Evolutionary conservation across 345 rosid genomes (phyloP).

Genomic region (Diplotaxis tenuifolia): DNA sequence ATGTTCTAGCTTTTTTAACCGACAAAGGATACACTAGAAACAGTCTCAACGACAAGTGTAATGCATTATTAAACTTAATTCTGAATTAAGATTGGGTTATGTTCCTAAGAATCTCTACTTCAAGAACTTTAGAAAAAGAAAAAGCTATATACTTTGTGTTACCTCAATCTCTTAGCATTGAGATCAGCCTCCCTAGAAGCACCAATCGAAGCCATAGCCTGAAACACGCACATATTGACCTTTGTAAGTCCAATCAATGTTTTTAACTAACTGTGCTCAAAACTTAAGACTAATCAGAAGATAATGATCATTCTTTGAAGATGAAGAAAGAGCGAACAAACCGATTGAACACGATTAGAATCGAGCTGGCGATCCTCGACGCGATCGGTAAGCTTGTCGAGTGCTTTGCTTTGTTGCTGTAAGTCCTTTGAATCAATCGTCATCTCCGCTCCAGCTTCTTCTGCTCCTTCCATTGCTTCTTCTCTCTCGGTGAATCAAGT

Average conservation of each 20-base stretch:
- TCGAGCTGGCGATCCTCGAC: conserved; percentile 99
- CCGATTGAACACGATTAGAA: conserved; percentile 91
- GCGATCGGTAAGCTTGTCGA: conserved; percentile 96
- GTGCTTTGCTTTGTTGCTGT: conserved; percentile 96
- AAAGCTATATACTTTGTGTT: neutral
- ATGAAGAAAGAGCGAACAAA: conserved; percentile 13
- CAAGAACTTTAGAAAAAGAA: neutral
- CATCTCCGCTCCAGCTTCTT: conserved; percentile 61
- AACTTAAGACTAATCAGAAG: neutral
- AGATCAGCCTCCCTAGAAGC: conserved; percentile 80
- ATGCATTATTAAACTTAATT: neutral
- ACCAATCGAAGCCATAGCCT: conserved; percentile 99
- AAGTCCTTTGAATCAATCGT: conserved; percentile 81
- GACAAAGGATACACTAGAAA: neutral
- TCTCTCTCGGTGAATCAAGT: conserved; percentile 8
- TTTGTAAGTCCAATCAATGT: neutral
- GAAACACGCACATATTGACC: conserved; percentile 21
- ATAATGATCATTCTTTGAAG: neutral
- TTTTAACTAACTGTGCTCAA: conserved; percentile 10
- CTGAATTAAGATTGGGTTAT: neutral
- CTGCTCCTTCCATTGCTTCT: conserved; percentile 66
- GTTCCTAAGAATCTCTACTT: neutral
- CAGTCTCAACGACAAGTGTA: neutral
- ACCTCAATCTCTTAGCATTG: conserved; percentile 90
- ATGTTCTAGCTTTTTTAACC: no score